Evolutionary conservation across 164 flowering plant genomes (phyloP).

Genomic region (Berberis vulgaris): DNA sequence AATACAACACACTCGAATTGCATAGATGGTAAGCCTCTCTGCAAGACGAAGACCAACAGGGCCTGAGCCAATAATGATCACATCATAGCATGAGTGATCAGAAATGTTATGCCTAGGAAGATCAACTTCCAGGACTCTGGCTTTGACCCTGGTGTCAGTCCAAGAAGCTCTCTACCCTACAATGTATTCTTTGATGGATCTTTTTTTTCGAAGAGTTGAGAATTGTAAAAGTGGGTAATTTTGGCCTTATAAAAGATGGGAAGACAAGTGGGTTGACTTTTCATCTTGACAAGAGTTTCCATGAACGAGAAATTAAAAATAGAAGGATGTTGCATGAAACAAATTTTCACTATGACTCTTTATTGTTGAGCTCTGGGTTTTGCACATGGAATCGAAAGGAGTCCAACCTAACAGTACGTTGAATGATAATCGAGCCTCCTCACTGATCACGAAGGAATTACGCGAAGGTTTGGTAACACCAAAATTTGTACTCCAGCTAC

Average conservation of each 20-base stretch:
- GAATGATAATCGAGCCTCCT: too few relatives aligned
- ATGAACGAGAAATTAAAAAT: slow-evolving; percentile 4
- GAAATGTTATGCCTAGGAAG: slow-evolving; percentile 28
- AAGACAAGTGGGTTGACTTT: slow-evolving; percentile 2
- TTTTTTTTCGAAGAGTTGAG: slow-evolving; percentile 13
- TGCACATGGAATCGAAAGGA: too few relatives aligned
- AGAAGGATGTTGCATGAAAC: too few relatives aligned
- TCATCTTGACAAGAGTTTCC: slow-evolving; percentile 20
- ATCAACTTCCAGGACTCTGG: slow-evolving; percentile 35
- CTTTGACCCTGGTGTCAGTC: slow-evolving; percentile 41
- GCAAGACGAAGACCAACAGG: slow-evolving; percentile 74
- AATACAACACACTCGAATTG: slow-evolving; percentile 55
- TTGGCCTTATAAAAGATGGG: slow-evolving; percentile 4
- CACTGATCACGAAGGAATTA: too few relatives aligned
- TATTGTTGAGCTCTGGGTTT: too few relatives aligned
- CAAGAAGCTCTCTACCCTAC: slow-evolving; percentile 41
- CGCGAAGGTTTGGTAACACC: too few relatives aligned
- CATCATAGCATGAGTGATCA: slow-evolving; percentile 32
- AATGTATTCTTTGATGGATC: slow-evolving; percentile 9
- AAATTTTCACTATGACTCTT: too few relatives aligned
- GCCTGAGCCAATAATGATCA: slow-evolving; percentile 60
- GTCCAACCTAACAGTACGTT: too few relatives aligned
- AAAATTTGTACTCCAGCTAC: too few relatives aligned
- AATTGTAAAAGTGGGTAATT: slow-evolving; percentile 1
- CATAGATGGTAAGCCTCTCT: slow-evolving; percentile 43